Evolutionary conservation across 352 stramenopile species (phyloP).

Genomic region (Blastocystis sp.): DNA sequence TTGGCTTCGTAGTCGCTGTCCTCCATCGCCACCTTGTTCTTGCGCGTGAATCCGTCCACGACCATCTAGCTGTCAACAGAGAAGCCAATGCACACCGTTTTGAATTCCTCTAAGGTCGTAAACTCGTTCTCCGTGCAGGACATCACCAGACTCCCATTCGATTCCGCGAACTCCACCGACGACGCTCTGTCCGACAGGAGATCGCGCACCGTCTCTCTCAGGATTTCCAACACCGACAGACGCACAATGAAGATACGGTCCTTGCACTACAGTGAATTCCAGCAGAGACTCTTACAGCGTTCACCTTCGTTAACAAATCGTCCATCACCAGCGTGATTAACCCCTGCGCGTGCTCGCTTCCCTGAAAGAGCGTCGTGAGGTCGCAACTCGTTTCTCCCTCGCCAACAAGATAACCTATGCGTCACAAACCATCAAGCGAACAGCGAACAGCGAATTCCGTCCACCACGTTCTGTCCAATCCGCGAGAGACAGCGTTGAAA

Average conservation of each 20-base stretch:
- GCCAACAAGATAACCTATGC: constrained; percentile 36
- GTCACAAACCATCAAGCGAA: not conserved
- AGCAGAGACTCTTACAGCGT: not conserved
- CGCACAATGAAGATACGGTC: constrained; percentile 23
- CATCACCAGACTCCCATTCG: not conserved
- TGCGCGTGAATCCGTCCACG: constrained; percentile 7
- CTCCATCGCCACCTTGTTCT: not conserved
- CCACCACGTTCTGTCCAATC: not conserved
- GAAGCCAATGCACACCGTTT: not conserved
- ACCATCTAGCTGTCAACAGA: constrained; percentile 30
- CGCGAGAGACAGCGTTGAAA: not conserved
- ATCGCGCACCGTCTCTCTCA: constrained; percentile 39
- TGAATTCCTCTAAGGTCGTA: constrained; percentile 57
- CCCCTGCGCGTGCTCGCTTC: constrained; percentile 14
- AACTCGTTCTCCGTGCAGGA: constrained; percentile 43
- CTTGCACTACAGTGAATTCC: constrained; percentile 6
- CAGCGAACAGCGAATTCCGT: constrained; percentile 27
- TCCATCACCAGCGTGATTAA: constrained; percentile 19
- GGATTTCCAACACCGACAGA: constrained; percentile 43
- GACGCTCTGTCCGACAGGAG: constrained; percentile 16
- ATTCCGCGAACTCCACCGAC: constrained; percentile 27
- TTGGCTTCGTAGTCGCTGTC: constrained; percentile 23
- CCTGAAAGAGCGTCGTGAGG: constrained; percentile 46
- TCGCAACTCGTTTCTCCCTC: constrained; percentile 57
- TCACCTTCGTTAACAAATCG: constrained; percentile 6